Evolutionary conservation across 1,284 basidiomycete genomes (phyloP).

Genomic region (Gomphus sp.): DNA sequence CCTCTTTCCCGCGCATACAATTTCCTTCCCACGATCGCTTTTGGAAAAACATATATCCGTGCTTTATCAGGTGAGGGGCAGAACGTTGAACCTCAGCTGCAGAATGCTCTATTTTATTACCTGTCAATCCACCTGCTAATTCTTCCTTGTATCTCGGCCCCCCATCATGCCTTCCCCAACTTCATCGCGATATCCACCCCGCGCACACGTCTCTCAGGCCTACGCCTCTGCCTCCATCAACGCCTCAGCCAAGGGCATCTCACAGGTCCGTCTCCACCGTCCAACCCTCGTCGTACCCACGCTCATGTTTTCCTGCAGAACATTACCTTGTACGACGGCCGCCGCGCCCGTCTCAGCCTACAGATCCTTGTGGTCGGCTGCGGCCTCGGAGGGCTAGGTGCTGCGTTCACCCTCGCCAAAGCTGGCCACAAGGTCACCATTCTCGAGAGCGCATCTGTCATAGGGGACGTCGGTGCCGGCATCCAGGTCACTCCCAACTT

Average conservation of each 20-base stretch:
- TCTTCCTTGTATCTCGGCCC: neutral
- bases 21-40: neutral
- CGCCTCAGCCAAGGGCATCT: neutral
- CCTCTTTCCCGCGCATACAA: neutral
- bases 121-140: neutral
- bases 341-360: slow-evolving; percentile 25
- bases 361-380: slow-evolving; percentile 38
- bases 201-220: neutral
- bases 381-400: slow-evolving; percentile 38
- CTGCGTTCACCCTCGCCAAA: slow-evolving; percentile 32
- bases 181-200: neutral
- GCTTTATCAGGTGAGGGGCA: neutral
- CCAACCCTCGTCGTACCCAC: neutral
- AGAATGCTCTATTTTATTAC: neutral
- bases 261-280: neutral
- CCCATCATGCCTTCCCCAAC: neutral
- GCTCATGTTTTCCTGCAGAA: neutral
- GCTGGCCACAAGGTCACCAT: slow-evolving; percentile 38
- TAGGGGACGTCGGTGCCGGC: slow-evolving; percentile 41
- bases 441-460: slow-evolving; percentile 31
- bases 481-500: slow-evolving; percentile 43
- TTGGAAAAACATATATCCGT: neutral
- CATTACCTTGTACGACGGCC: slow-evolving; percentile 8
- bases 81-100: neutral
- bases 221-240: neutral